Evolutionary conservation across 1,284 basidiomycete genomes (phyloP), one percentile per base, ranked within the genome.

Genomic region (Entoloma clypeatum): DNA sequence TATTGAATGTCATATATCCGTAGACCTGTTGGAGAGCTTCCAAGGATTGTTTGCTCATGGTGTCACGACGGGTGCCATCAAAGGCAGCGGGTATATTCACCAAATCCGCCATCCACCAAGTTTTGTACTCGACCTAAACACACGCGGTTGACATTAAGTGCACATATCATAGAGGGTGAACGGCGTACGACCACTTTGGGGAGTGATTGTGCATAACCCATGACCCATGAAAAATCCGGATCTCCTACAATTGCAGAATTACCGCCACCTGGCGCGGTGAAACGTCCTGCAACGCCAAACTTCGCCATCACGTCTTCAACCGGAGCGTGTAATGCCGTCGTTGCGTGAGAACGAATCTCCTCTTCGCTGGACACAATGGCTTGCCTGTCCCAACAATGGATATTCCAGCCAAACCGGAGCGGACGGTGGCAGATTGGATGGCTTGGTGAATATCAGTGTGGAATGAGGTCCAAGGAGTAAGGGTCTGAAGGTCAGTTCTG

Each of bases 1-100:
- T 41, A 35, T 50, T 52, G 21, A 52, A 48, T 0, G 46, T 36
- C 51, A 52, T 52, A 17, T 52, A 52, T 10, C 50, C 48, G 14
- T 50, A 50, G n/a, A 38, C 36, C 14, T 53, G 49, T 14, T 48
- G 23, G 9, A 49, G 40, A 41, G 40, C 39, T 10, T 50, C 18
- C 39, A 52, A 38, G 33, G 43, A 48, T 36, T 28, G 36, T 25
- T 21, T 32, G 31, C 18, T 35, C 18, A 34, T 37, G 32, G 39
- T 10, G 34, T 42, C 39, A 36, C 7, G 5, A 45, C n/a, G 30
- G 35, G 35, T 39, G n/a, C 29, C 35, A 26, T 24, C n/a, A 23
- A 33, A 43, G 16, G 40, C 40, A 34, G 17, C 40, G 7, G 16
- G 4, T 26, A 46, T 5, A 46, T 46, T 8, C 19, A 17, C 28